A percentile compares a stretch with the other conserved stretches of the same genome.
Evolutionary conservation across 345 rosid genomes (phyloP).

Genomic region (Gossypium ekmanianum): DNA sequence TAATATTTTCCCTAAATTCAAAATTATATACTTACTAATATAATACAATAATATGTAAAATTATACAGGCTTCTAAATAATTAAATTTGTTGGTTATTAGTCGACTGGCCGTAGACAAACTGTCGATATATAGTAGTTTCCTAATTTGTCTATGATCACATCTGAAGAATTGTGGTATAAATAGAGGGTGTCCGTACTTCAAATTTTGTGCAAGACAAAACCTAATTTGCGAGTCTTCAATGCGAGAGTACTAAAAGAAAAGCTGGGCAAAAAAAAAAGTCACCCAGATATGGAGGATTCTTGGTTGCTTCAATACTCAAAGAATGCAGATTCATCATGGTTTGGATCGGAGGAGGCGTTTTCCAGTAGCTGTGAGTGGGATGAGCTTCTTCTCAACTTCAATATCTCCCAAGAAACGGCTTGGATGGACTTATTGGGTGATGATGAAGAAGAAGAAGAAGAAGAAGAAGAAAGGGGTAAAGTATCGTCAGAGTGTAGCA

Average conservation of each 20-base stretch:
- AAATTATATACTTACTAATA: too few species aligned
- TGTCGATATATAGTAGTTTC: too few species aligned
- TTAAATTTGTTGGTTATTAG: too few species aligned
- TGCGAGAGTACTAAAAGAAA: neutral
- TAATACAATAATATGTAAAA: too few species aligned
- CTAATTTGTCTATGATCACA: too few species aligned
- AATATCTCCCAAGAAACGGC: slow-evolving; percentile 41
- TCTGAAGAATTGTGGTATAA: too few species aligned
- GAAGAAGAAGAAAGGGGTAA: slow-evolving; percentile 8
- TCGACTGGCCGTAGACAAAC: too few species aligned
- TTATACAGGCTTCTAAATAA: too few species aligned
- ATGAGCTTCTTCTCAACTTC: slow-evolving; percentile 27
- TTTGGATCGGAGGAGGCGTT: slow-evolving; percentile 38
- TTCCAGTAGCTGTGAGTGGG: slow-evolving; percentile 23
- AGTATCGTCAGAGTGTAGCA: slow-evolving; percentile 33
- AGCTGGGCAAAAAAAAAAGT: too few species aligned
- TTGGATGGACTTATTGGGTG: slow-evolving; percentile 33
- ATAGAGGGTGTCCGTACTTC: neutral
- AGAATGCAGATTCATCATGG: slow-evolving; percentile 19
- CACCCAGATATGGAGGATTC: slow-evolving; percentile 28
- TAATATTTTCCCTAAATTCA: too few species aligned
- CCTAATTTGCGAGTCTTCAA: neutral
- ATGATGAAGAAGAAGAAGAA: neutral
- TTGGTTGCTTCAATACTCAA: slow-evolving; percentile 18
- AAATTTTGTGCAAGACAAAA: neutral